Evolutionary conservation across 139 green algal species (phyloP).

Genomic region (Diplosphaera chodatii): DNA sequence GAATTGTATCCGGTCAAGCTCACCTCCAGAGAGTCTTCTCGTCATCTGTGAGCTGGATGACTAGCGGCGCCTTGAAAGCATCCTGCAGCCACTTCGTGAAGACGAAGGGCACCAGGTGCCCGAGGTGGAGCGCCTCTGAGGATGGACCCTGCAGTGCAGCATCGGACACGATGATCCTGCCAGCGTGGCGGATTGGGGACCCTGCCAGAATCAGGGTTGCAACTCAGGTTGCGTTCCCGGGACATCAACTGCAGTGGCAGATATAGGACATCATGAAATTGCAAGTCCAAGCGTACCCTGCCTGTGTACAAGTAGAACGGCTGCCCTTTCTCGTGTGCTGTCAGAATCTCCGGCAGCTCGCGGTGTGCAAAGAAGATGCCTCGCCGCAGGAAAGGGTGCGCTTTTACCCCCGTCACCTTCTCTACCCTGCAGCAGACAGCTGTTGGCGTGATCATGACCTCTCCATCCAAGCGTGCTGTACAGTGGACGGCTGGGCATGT

Average conservation of each 20-base stretch:
- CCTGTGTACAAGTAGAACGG: conserved; percentile 98
- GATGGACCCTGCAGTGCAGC: conserved; percentile 72
- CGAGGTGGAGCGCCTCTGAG: conserved; percentile 93
- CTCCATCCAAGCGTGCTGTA: too few relatives aligned
- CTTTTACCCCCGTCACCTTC: conserved; percentile 59
- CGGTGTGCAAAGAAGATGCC: conserved; percentile 94
- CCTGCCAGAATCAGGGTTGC: too few relatives aligned
- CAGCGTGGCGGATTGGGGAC: too few relatives aligned
- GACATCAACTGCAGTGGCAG: too few relatives aligned
- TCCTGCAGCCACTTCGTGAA: conserved; percentile 93
- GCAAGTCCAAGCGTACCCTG: too few relatives aligned
- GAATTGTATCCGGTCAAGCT: too few relatives aligned
- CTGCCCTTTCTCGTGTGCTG: conserved; percentile 85
- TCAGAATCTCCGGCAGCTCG: conserved; percentile 82
- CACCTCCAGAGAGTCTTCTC: conserved; percentile 91
- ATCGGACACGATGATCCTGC: too few relatives aligned
- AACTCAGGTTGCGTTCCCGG: too few relatives aligned
- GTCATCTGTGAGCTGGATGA: conserved; percentile 98
- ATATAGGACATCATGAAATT: too few relatives aligned
- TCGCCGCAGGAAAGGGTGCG: conserved; percentile 90
- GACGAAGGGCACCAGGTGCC: conserved; percentile 95
- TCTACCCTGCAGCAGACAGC: conserved; percentile 64
- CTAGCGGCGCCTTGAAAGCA: conserved; percentile 92
- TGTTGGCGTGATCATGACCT: too few relatives aligned
- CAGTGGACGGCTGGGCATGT: too few relatives aligned